Percentiles rank a stretch among this genome's conserved stretches.
These are phyloP conservation scores for Evernia prunastri DNA, from an alignment of 495 filamentous ascomycete genomes.

Conservation along the genomic window DNA sequence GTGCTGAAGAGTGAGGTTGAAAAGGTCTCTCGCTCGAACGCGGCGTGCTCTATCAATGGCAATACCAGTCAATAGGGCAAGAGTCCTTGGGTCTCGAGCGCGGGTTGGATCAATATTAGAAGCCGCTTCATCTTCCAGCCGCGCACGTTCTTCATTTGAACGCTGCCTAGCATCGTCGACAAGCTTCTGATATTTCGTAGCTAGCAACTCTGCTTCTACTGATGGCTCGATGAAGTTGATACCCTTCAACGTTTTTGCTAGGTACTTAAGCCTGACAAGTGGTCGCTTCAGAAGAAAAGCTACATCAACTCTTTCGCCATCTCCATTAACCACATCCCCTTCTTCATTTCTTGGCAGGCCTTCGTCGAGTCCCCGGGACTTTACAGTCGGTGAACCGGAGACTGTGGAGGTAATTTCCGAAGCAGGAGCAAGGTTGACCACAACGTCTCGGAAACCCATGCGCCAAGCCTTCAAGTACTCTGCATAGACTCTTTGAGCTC, in stretches of 20 bases:
- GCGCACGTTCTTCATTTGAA: conserved; percentile 75
- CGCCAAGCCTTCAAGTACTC: conserved; percentile 89
- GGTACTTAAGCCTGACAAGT: conserved; percentile 78
- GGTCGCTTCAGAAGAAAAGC: conserved; percentile 88
- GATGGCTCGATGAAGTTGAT: conserved; percentile 53
- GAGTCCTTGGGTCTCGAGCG: conserved; percentile 67
- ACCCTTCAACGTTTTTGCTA: conserved; percentile 75
- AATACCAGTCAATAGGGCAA: conserved; percentile 64
- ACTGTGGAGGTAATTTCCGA: conserved; percentile 41
- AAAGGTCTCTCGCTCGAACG: conserved; percentile 83
- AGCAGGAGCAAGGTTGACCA: conserved; percentile 82
- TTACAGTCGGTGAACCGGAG: conserved; percentile 36
- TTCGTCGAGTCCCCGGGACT: conserved; percentile 54
- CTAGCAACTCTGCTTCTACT: conserved; percentile 49
- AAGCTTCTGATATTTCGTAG: conserved; percentile 57
- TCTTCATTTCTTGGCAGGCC: conserved; percentile 69
- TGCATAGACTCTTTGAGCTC: conserved; percentile 68
- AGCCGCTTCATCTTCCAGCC: conserved; percentile 87
- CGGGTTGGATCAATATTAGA: conserved; percentile 72
- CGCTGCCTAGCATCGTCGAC: conserved; percentile 70
- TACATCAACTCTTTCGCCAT: conserved; percentile 90
- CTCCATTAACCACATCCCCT: conserved; percentile 66
- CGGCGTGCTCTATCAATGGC: conserved; percentile 63
- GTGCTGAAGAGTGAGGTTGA: conserved; percentile 77
- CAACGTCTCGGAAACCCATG: conserved; percentile 89